Conservation (phyloP, 164 flowering plant species). For the Piper longum region DNA sequence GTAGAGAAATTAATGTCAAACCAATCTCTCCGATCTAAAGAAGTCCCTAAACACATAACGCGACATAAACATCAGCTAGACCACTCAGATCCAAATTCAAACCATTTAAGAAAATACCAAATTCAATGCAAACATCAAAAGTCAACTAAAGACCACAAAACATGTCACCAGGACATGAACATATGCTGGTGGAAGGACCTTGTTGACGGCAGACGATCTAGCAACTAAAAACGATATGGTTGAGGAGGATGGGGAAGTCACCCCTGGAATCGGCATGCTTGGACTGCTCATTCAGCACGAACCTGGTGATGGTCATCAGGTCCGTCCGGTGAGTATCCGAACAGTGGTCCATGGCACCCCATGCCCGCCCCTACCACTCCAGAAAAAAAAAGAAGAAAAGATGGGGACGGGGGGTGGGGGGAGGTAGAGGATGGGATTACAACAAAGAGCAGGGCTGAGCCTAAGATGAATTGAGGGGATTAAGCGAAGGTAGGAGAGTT, state of each 20-base stretch:
- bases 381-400: no score
- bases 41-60: no score
- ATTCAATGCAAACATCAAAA: background rate
- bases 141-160: background rate
- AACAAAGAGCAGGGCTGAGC: no score
- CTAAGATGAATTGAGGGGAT: no score
- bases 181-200: constrained; percentile 38
- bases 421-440: no score
- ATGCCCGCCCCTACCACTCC: background rate
- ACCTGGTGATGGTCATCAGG: constrained; percentile 90
- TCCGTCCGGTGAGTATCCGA: constrained; percentile 79
- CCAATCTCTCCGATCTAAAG: no score
- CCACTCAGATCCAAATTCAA: background rate
- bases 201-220: constrained; percentile 92
- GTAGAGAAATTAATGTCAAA: no score
- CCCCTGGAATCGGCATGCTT: constrained; percentile 90
- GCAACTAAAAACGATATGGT: constrained; percentile 89
- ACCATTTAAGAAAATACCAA: background rate
- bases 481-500: no score
- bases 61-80: background rate
- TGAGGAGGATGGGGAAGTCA: constrained; percentile 80
- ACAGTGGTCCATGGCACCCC: constrained; percentile 70
- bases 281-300: constrained; percentile 81
- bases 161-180: background rate
- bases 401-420: no score